These are phyloP conservation scores for Aristolochia contorta DNA, from an alignment of 164 flowering plant species.

Conservation along the genomic window DNA sequence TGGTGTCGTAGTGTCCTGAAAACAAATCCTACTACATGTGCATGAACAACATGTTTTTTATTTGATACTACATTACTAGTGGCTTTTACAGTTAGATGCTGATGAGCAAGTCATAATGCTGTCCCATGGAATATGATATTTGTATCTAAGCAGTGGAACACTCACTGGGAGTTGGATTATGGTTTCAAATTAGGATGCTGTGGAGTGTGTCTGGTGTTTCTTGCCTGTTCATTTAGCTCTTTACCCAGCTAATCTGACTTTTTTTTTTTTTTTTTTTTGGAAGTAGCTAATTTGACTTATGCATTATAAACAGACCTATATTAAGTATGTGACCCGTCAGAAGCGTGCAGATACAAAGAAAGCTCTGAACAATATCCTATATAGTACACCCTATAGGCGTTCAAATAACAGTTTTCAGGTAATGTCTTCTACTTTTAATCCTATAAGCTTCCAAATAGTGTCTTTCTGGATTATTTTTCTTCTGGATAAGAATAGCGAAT, in stretches of 20 bases:
- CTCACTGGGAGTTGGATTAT: no score
- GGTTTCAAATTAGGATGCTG: background rate
- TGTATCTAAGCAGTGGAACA: no score
- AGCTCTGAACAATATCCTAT: conserved; percentile 56
- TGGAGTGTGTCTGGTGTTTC: background rate
- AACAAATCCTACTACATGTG: no score
- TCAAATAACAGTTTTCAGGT: conserved; percentile 26
- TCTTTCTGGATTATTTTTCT: no score
- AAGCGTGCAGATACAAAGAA: conserved; percentile 74
- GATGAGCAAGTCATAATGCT: background rate
- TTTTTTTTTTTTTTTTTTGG: no score
- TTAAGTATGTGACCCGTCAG: conserved; percentile 45
- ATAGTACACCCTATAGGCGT: conserved; percentile 24
- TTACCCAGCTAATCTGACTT: background rate
- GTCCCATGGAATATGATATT: no score
- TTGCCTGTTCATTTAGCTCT: background rate
- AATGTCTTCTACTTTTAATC: background rate
- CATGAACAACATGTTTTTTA: no score
- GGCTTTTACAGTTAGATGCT: no score
- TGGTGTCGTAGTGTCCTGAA: no score
- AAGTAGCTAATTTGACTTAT: no score
- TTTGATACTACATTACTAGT: no score
- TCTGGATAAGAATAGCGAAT: no score
- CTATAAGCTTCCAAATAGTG: background rate
- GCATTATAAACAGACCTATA: conserved; percentile 27